These are phyloP conservation scores for Umbilicaria muhlenbergii DNA, from an alignment of 495 filamentous ascomycete genomes.

Conservation along the genomic window DNA sequence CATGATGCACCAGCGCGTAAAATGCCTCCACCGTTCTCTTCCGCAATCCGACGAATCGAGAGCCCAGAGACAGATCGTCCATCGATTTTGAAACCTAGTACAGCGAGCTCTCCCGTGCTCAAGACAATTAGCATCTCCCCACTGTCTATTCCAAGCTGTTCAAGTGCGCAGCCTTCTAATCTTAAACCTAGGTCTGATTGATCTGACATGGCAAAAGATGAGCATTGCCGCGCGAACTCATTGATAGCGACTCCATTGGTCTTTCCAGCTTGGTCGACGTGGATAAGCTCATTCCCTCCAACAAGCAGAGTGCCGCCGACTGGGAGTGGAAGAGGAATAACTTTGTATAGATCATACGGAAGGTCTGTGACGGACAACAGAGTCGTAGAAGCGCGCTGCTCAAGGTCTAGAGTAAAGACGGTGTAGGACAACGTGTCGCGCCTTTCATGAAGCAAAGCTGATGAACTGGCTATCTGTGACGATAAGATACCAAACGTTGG, in stretches of 20 bases:
- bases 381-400: slow-evolving; percentile 85
- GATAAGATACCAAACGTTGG: slow-evolving; percentile 93
- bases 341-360: slow-evolving; percentile 77
- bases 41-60: slow-evolving; percentile 42
- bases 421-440: slow-evolving; percentile 78
- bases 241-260: slow-evolving; percentile 91
- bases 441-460: slow-evolving; percentile 55
- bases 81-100: slow-evolving; percentile 73
- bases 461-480: slow-evolving; percentile 52
- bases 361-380: slow-evolving; percentile 72
- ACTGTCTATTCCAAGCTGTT: slow-evolving; percentile 53
- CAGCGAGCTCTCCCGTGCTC: slow-evolving; percentile 54
- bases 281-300: slow-evolving; percentile 79
- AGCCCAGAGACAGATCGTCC: slow-evolving; percentile 87
- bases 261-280: slow-evolving; percentile 92
- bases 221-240: slow-evolving; percentile 62
- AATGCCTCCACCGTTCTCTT: slow-evolving; percentile 41
- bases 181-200: slow-evolving; percentile 68
- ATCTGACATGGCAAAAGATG: slow-evolving; percentile 66
- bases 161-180: slow-evolving; percentile 69
- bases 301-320: slow-evolving; percentile 80
- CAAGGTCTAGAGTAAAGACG: slow-evolving; percentile 88
- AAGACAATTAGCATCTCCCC: slow-evolving; percentile 78
- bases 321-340: slow-evolving; percentile 69
- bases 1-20: slow-evolving; percentile 53